Evolutionary conservation across 495 filamentous ascomycete genomes (phyloP), one percentile per base, ranked within the genome.

Genomic region (Talaromyces ruber): DNA sequence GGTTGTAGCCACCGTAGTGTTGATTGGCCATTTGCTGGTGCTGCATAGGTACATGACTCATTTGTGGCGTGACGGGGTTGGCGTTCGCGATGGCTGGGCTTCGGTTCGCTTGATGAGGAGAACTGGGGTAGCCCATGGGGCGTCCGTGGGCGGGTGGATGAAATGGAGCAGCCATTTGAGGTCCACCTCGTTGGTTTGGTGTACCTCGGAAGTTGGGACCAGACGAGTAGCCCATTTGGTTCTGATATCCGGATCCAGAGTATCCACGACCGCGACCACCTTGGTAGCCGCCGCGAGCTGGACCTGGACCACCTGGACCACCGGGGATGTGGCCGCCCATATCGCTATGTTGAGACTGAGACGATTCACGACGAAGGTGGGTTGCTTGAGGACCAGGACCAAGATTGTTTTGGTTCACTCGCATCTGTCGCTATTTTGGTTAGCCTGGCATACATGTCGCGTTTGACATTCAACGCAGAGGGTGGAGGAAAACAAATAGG

Each of bases 331-430:
- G 76, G 71, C 84, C 86, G 71, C 82, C 82, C 76, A 88, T 84
- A 58, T 95, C 91, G 72, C 86, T 87, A 68, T 92, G 88, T 53
- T 85, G 81, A 12, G 89, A 91, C 71, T 90, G 87, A 4, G 90
- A 88, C 18, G 92, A 96, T 68, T 92, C 88, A 66, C 90, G 86
- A 56, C 92, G 87, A 58, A 89, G 78, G 70, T 97, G 92, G 66
- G 81, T 83, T 34, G 83, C 75, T 67, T 90, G 88, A 37, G 81
- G 70, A 28, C 82, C 84, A 64, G 89, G 79, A 54, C 84, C 82
- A 50, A 81, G 76, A 60, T 81, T 78, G 47, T 80, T 80, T 68
- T 90, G 86, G 57, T 84, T 82, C 58, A 81, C 74, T 68, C 86
- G 81, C 77, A 81, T 75, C 72, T 85, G 76, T 72, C 75, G 74